A percentile compares a stretch with the other conserved stretches of the same genome.
These are phyloP conservation scores for Geranomyces michiganensis DNA, from an alignment of 192 early-diverging fungal genomes.

Conservation along the genomic window DNA sequence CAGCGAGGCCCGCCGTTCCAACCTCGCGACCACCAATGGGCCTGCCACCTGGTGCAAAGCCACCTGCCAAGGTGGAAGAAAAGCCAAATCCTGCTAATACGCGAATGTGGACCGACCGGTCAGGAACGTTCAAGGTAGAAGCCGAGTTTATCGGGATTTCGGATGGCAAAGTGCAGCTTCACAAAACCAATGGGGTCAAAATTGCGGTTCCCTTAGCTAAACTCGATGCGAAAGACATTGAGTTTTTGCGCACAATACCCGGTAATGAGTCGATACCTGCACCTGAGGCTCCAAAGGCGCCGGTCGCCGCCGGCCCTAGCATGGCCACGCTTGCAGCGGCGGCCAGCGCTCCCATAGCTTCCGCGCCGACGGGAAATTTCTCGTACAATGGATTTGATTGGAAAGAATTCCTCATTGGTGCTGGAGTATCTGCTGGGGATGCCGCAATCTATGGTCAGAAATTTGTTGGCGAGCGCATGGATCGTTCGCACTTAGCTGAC, in stretches of 20 bases:
- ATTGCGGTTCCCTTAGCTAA: constrained; percentile 92
- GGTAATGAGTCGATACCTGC: constrained; percentile 42
- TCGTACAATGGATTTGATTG: constrained; percentile 86
- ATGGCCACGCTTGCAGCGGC: constrained; percentile 39
- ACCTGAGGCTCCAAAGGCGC: constrained; percentile 26
- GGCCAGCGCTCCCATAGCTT: constrained; percentile 22
- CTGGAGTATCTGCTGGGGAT: constrained; percentile 70
- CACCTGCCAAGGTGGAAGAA: constrained; percentile 11
- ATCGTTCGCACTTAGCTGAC: constrained; percentile 74
- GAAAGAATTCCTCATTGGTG: constrained; percentile 88
- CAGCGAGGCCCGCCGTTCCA: constrained; percentile 3
- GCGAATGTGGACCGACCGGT: constrained; percentile 91
- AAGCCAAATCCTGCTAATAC: constrained; percentile 67
- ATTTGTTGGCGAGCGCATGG: constrained; percentile 87
- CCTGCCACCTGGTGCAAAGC: not conserved
- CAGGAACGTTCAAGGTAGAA: constrained; percentile 89
- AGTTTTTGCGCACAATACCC: constrained; percentile 47
- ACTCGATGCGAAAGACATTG: constrained; percentile 63
- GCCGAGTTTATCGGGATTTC: constrained; percentile 79
- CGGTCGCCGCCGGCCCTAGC: constrained; percentile 30
- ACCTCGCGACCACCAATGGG: not conserved
- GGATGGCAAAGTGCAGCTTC: constrained; percentile 88
- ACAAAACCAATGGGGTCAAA: constrained; percentile 93
- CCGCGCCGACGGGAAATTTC: constrained; percentile 24
- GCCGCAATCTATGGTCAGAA: constrained; percentile 79